A percentile compares a stretch with the other conserved stretches of the same genome.
These are phyloP conservation scores for Phaeomoniella chlamydospora DNA, from an alignment of 2,329 filamentous ascomycete genomes.

Conservation along the genomic window DNA sequence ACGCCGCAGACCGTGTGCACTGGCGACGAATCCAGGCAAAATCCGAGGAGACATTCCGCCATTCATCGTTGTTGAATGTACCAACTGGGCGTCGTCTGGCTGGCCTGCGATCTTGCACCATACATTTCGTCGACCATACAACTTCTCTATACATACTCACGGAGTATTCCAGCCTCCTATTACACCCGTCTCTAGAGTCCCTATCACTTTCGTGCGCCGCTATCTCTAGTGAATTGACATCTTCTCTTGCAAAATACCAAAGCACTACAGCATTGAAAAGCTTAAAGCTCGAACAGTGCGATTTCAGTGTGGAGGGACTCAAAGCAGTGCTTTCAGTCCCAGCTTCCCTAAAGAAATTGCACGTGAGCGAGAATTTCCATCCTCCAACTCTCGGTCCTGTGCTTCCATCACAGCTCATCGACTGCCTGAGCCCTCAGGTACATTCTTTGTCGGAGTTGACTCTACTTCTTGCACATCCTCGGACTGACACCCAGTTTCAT, in stretches of 20 bases:
- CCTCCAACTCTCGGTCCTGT: background rate
- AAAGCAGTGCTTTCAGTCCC: background rate
- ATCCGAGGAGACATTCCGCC: background rate
- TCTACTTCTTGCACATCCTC: background rate
- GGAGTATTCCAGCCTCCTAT: background rate
- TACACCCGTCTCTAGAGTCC: background rate
- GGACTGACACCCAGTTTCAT: background rate
- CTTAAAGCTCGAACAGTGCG: background rate
- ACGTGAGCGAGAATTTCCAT: background rate
- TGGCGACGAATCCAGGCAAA: background rate
- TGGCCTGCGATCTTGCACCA: background rate
- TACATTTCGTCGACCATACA: background rate
- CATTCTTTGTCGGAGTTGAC: background rate
- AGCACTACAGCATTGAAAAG: background rate
- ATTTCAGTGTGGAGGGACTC: background rate
- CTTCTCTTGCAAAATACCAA: too few relatives aligned
- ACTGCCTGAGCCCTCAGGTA: background rate
- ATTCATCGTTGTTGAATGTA: background rate
- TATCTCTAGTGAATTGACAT: too few relatives aligned
- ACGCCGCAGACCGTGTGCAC: background rate
- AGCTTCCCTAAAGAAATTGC: background rate
- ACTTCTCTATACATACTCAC: background rate
- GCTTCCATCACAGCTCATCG: background rate
- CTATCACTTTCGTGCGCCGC: background rate
- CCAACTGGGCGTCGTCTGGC: background rate